Base-by-base conservation (phyloP, 495 filamentous ascomycete genomes). In the Alectoria sarmentosa region DNA sequence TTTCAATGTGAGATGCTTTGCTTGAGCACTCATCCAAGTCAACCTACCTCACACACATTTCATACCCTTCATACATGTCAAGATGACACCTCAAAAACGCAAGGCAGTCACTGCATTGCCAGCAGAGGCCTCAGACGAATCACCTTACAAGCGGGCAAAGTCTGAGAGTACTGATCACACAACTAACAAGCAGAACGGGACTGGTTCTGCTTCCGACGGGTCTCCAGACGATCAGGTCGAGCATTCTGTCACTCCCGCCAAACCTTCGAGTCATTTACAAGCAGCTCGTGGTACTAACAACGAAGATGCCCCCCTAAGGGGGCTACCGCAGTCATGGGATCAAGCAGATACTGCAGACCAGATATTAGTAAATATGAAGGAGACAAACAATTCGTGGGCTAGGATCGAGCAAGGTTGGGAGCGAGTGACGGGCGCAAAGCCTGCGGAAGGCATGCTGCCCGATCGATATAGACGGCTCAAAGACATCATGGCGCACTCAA, bases 41-140 rank as follows among this genome's bases (percentile, higher is more conserved):
- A 26, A 13, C 5, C 8, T n/a, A 3, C 2, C 2, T 30, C 3
- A 49, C 9, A 28, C 48, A 0, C 26, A 14, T 52, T 34, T 11
- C 15, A 34, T 10, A 21, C 52, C 17, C 30, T 55, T 4, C 5
- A 28, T 34, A 15, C 28, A 32, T 0, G 0, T 21, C 52, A 55
- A 4, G 36, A 60, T 60, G 57, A 41, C 19, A 7, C 11, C 57
- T 26, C 57, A 7, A 6, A 60, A 60, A 42, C 57, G 57, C 57
- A 60, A 60, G 36, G 37, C 57, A 6, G 39, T 41, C n/a, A 6
- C 28, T n/a, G 30, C 17, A 21, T 21, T 17, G n/a, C 52, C 30
- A 55, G 15, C 28, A 34, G 52, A 55, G 28, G 0, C 52, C 5
- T 21, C 17, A 34, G 30, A 32, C 15, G 1, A 55, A 34, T 34